These are phyloP conservation scores for Coemansia sp. DNA, from an alignment of 192 early-diverging fungal genomes.

Conservation along the genomic window DNA sequence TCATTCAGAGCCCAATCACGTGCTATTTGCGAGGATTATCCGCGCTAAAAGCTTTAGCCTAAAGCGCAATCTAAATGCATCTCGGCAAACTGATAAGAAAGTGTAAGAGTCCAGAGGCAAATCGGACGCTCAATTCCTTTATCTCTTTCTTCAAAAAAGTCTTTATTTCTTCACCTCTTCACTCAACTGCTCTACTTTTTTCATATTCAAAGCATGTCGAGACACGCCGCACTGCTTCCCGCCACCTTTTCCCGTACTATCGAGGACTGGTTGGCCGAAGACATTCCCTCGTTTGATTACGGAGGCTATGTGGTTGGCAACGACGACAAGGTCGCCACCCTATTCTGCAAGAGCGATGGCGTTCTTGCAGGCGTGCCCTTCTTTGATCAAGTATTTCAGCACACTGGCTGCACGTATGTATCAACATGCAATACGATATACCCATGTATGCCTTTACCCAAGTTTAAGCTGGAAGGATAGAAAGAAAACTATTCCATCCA, in stretches of 20 bases:
- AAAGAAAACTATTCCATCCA: neutral
- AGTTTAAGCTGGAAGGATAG: neutral
- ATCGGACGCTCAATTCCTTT: neutral
- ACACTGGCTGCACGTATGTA: conserved; percentile 83
- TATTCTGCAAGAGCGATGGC: conserved; percentile 89
- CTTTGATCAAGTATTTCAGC: conserved; percentile 92
- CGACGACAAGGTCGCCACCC: conserved; percentile 74
- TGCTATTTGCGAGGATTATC: neutral
- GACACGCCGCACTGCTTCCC: conserved; percentile 75
- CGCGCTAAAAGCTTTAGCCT: neutral
- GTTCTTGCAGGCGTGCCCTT: conserved; percentile 95
- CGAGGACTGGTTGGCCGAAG: conserved; percentile 87
- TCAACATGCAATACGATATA: neutral
- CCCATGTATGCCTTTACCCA: neutral
- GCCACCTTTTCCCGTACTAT: conserved; percentile 74
- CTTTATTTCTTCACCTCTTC: neutral
- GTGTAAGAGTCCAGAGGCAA: neutral
- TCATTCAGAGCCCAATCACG: neutral
- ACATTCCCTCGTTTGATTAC: conserved; percentile 98
- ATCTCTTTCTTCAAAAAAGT: neutral
- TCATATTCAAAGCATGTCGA: conserved; percentile 29
- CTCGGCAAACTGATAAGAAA: neutral
- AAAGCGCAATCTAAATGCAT: conserved; percentile 4
- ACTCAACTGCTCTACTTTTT: neutral
- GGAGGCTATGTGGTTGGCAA: conserved; percentile 97